Conservation (phyloP, 2,329 filamentous ascomycete species). For the Aspergillus brasiliensis region DNA sequence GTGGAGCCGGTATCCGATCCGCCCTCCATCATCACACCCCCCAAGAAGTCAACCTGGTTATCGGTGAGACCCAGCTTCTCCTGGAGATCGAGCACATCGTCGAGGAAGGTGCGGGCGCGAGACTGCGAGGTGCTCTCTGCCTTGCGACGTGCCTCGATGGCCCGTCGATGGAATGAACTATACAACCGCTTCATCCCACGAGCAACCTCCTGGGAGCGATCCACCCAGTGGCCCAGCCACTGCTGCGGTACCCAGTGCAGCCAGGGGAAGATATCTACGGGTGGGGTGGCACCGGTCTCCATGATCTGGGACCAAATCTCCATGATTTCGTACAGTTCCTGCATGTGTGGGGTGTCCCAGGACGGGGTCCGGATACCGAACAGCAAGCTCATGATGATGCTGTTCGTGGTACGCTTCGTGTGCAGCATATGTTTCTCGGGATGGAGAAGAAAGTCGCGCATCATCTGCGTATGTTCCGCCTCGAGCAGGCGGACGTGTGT, state of each 20-base stretch:
- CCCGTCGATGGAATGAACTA: no score
- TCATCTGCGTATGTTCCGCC: constrained; percentile 53
- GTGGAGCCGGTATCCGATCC: constrained; percentile 45
- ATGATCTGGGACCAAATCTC: constrained; percentile 48
- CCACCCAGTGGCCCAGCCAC: background rate
- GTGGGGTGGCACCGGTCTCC: constrained; percentile 53
- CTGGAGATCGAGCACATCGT: no score
- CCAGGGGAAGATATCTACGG: constrained; percentile 51
- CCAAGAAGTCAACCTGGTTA: constrained; percentile 45
- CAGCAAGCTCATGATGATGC: constrained; percentile 40
- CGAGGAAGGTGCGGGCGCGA: no score
- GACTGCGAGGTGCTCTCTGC: no score
- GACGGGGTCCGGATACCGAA: constrained; percentile 27
- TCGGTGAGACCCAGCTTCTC: constrained; percentile 33
- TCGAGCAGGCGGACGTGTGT: constrained; percentile 47
- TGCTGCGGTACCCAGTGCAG: background rate
- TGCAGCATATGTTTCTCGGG: constrained; percentile 52
- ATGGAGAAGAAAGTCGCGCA: constrained; percentile 46
- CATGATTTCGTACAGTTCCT: constrained; percentile 43
- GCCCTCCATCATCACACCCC: constrained; percentile 33
- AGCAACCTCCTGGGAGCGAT: background rate
- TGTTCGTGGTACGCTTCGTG: constrained; percentile 53
- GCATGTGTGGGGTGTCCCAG: constrained; percentile 35
- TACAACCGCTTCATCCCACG: background rate
- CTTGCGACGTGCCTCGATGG: no score